phyloP scores from a whole-genome alignment of 169 alveolate species.

The Perkinsus chesapeaki region DNA sequence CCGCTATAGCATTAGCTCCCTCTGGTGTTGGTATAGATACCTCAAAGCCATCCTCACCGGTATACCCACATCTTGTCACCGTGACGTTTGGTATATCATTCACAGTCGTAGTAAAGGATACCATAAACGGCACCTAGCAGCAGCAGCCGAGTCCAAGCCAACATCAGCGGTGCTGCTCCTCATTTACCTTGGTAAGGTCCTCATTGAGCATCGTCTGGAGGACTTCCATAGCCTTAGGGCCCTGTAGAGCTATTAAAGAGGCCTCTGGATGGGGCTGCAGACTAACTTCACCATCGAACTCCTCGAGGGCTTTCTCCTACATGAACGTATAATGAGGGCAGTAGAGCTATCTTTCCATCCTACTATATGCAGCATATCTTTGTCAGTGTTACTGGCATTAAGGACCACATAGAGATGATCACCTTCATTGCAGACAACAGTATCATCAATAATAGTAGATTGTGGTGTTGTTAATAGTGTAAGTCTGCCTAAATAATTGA shows the following conservation, averaged over 20 bases:
- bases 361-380: neutral
- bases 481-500: neutral
- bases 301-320: neutral
- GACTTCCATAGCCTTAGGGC: conserved; percentile 53
- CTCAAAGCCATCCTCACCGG: conserved; percentile 82
- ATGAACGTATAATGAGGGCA: neutral
- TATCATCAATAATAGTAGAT: neutral
- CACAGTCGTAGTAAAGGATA: neutral
- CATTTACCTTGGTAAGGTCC: conserved; percentile 21
- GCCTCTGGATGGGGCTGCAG: conserved; percentile 13
- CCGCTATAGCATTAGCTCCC: conserved; percentile 7
- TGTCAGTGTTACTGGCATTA: neutral
- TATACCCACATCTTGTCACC: conserved; percentile 63
- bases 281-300: neutral
- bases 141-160: too few relatives aligned
- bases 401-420: neutral
- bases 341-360: neutral
- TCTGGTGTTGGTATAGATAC: conserved; percentile 24
- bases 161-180: too few relatives aligned
- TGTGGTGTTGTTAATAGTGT: neutral
- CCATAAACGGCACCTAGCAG: conserved; percentile 4
- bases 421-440: neutral
- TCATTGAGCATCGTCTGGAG: conserved; percentile 31
- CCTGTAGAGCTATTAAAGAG: conserved; percentile 61
- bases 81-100: neutral